A percentile compares a stretch with the other conserved stretches of the same genome.
These are phyloP conservation scores for Arabis hirsuta DNA, from an alignment of 345 rosid species.

Conservation along the genomic window DNA sequence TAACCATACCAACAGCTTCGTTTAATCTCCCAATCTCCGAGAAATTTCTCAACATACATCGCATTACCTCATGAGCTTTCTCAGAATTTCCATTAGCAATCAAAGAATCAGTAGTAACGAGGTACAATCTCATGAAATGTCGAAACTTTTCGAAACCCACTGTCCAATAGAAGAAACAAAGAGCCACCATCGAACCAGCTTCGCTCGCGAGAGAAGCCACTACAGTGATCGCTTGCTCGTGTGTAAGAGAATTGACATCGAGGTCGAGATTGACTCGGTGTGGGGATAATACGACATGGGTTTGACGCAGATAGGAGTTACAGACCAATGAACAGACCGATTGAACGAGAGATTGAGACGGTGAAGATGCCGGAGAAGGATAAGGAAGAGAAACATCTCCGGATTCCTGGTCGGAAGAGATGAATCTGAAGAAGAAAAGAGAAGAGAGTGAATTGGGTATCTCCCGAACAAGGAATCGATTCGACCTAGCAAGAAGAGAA, in stretches of 20 bases:
- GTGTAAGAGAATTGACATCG: conserved; percentile 56
- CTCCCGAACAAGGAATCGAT: conserved; percentile 41
- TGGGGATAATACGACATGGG: conserved; percentile 45
- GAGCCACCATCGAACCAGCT: conserved; percentile 82
- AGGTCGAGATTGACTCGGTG: conserved; percentile 51
- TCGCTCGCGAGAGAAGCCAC: conserved; percentile 79
- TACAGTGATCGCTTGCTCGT: conserved; percentile 70
- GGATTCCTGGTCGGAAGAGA: conserved; percentile 32
- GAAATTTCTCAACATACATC: conserved; percentile 71
- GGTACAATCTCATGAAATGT: conserved; percentile 79
- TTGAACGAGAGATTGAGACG: conserved; percentile 54
- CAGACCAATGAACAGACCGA: conserved; percentile 61
- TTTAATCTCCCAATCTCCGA: conserved; percentile 70
- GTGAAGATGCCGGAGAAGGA: conserved; percentile 25
- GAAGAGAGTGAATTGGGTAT: conserved; percentile 36
- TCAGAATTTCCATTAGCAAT: conserved; percentile 62
- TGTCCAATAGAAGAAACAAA: conserved; percentile 81
- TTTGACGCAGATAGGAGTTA: conserved; percentile 54
- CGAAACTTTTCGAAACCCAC: conserved; percentile 60
- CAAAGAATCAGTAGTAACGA: conserved; percentile 63
- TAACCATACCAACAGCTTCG: conserved; percentile 70
- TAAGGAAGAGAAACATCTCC: conserved; percentile 4
- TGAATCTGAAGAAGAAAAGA: conserved; percentile 40
- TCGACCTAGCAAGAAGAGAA: conserved; percentile 41
- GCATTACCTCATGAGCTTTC: conserved; percentile 72